Conservation (phyloP, 164 flowering plant species). For the Aristolochia californica region DNA sequence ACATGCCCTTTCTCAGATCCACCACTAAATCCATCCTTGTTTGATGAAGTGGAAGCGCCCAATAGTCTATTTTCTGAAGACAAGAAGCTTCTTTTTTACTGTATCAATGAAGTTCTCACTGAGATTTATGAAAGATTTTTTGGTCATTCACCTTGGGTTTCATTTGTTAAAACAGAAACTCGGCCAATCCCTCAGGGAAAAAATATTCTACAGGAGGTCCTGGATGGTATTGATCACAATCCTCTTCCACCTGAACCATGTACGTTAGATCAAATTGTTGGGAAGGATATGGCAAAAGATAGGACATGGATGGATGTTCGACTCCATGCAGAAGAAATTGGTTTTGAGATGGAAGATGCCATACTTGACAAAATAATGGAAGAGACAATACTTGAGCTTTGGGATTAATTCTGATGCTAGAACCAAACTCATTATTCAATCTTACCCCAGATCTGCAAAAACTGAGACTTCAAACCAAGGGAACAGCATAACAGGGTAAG, state of each 20-base stretch:
- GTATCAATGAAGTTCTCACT: conserved; percentile 57
- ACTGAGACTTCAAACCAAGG: no score
- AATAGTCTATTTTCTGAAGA: conserved; percentile 35
- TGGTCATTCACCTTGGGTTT: conserved; percentile 37
- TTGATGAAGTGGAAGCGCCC: conserved; percentile 39
- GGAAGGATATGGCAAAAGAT: conserved; percentile 48
- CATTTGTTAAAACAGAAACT: conserved; percentile 31
- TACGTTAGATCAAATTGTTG: conserved; percentile 54
- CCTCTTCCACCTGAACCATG: conserved; percentile 27
- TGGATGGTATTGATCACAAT: conserved; percentile 48
- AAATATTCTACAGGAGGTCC: conserved; percentile 35
- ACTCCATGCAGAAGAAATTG: conserved; percentile 33
- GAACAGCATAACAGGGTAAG: no score
- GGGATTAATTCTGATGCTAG: neutral
- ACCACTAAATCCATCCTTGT: conserved; percentile 46
- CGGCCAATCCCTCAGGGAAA: conserved; percentile 36
- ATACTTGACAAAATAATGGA: conserved; percentile 60
- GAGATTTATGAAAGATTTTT: conserved; percentile 37
- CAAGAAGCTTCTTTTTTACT: conserved; percentile 56
- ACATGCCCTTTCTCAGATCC: conserved; percentile 37
- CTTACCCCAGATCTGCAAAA: neutral
- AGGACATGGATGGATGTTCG: conserved; percentile 64
- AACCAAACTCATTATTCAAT: neutral
- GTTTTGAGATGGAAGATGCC: conserved; percentile 39
- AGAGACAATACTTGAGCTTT: conserved; percentile 35